Evolutionary conservation across 768 basidiomycete species (phyloP).

Genomic region (Kwoniella sp.): DNA sequence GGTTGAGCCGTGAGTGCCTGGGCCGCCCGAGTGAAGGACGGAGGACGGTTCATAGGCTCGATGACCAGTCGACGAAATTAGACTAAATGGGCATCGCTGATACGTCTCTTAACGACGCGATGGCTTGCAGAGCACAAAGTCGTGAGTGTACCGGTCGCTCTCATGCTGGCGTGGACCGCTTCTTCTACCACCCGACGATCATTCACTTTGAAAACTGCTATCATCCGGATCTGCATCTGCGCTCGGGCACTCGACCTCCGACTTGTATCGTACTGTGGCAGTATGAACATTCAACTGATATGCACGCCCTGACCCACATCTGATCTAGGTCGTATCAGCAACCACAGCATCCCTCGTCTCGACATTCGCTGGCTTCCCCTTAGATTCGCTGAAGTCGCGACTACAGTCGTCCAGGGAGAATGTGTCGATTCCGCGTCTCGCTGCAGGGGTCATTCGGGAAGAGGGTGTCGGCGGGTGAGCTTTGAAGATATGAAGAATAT

Average conservation of each 20-base stretch:
- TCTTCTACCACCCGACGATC: background rate
- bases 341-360: conserved; percentile 89
- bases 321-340: conserved; percentile 71
- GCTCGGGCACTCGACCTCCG: no score
- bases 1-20: conserved; percentile 43
- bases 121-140: conserved; percentile 44
- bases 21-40: background rate
- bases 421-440: conserved; percentile 69
- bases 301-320: no score
- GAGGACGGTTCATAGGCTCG: no score
- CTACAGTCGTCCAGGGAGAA: conserved; percentile 79
- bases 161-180: no score
- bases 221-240: no score
- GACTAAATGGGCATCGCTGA: no score
- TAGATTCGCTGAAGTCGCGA: conserved; percentile 93
- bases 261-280: no score
- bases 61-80: no score
- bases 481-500: no score
- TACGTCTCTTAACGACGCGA: no score
- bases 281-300: background rate
- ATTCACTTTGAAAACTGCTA: background rate
- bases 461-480: conserved; percentile 74
- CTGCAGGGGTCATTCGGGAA: conserved; percentile 52
- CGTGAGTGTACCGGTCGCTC: no score
- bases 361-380: conserved; percentile 89